These are phyloP conservation scores for Acanthamoeba castellanii DNA, from an alignment of 208 protist genomes.

Conservation along the genomic window DNA sequence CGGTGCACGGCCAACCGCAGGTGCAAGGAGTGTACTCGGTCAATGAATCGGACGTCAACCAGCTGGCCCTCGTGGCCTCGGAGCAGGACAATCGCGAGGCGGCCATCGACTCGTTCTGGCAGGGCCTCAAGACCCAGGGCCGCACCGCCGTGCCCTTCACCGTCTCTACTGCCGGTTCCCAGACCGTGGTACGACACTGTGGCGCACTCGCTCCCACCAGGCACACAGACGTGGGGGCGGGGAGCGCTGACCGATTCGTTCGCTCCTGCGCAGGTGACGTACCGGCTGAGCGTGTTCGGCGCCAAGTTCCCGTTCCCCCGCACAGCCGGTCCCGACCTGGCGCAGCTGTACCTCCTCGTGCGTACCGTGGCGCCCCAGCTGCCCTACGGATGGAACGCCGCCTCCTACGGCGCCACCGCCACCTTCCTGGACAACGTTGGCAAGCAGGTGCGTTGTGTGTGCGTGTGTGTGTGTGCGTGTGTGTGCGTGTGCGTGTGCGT, in stretches of 20 bases:
- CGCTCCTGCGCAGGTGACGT: neutral
- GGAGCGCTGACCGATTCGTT: neutral
- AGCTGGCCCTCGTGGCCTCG: neutral
- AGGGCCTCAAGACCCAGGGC: neutral
- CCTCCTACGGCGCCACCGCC: neutral
- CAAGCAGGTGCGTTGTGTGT: neutral
- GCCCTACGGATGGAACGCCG: constrained; percentile 18
- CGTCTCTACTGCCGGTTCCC: neutral
- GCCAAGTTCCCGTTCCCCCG: constrained; percentile 15
- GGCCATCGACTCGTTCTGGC: constrained; percentile 4
- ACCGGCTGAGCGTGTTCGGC: neutral
- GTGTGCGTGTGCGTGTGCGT: too few species aligned
- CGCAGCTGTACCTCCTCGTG: neutral
- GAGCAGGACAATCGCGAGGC: neutral
- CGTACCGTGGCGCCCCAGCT: neutral
- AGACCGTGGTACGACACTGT: neutral
- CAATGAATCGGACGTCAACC: neutral
- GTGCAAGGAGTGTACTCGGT: neutral
- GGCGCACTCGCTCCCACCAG: neutral
- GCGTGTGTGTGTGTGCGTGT: neutral
- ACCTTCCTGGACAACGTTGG: neutral
- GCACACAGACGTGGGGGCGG: neutral
- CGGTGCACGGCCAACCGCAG: neutral
- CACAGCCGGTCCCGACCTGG: neutral
- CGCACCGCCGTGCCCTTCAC: neutral